Base-by-base conservation (phyloP, 495 filamentous ascomycete genomes). In the Lepraria neglecta region DNA sequence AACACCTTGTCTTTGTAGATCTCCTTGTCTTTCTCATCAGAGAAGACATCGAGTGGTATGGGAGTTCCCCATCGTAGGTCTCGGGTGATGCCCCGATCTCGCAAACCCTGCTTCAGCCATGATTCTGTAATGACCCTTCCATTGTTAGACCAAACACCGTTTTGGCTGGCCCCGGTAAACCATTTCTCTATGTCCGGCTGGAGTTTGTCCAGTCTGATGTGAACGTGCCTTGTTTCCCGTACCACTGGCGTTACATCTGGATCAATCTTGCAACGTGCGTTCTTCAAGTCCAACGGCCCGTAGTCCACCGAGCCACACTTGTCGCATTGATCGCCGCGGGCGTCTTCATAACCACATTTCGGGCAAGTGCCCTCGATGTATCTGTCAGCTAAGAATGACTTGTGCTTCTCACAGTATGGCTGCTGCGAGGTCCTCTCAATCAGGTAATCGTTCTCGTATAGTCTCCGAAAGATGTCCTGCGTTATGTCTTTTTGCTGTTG, bases 331-430 rank as follows among this genome's bases (percentile, higher is more conserved):
- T 89, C 87, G 60, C 90, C 90, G 53, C 88, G 82, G 35, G 91
- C 91, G 69, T 92, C 91, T 45, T 83, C 78, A 72, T 91, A 91
- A 56, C 80, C 79, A 75, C 89, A 97, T 59, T 82, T 83, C 45
- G 86, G 85, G 74, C 92, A 97, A 64, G 85, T 87, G 19, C 92
- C 92, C 75, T 96, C 91, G 21, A 97, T 90, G 69, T 88, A 97
- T 45, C 92, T 89, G 73, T 97, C 92, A 24, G 92, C 91, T 56
- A 97, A 71, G 78, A 96, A 97, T 27, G 84, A 85, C 19, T 84
- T 76, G 72, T 97, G 91, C 33, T 84, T 79, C 63, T 90, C 85
- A 71, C 92, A 97, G 76, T 89, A 97, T 24, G 91, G 88, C 70
- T 97, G 92, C 48, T 77, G 79, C 27, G 84, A 81, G 15, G 85